Conservation (phyloP, 129 eudicot genomes). For the Artemisia argyi region DNA sequence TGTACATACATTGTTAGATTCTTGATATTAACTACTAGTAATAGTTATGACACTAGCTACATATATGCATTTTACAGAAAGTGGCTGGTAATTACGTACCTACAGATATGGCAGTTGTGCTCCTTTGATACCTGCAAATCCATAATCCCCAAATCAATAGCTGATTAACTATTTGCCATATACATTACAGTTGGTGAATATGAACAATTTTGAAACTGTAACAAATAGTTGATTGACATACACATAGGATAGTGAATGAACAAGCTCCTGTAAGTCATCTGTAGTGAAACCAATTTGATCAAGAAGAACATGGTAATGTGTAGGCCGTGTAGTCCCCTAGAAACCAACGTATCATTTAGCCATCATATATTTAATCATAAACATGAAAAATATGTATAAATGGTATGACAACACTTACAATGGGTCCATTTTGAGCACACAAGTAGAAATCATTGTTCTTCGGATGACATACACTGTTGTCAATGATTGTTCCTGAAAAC, state of each 20-base stretch:
- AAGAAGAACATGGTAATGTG: slow-evolving; percentile 76
- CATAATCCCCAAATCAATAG: neutral
- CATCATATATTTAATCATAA: no score
- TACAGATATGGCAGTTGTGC: slow-evolving; percentile 75
- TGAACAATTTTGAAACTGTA: neutral
- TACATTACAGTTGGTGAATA: neutral
- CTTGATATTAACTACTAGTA: neutral
- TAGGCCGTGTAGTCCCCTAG: slow-evolving; percentile 77
- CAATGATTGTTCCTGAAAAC: slow-evolving; percentile 62
- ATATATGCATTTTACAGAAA: neutral
- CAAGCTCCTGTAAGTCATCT: slow-evolving; percentile 80
- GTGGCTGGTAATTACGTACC: slow-evolving; percentile 22
- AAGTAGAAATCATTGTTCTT: slow-evolving; percentile 69
- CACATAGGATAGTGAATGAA: slow-evolving; percentile 76
- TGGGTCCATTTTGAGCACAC: slow-evolving; percentile 79
- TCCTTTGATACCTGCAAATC: slow-evolving; percentile 64
- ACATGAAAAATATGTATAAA: neutral
- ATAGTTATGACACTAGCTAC: neutral
- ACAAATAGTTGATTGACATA: slow-evolving; percentile 29
- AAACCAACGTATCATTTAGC: neutral
- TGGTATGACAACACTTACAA: slow-evolving; percentile 45
- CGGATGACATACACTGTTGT: slow-evolving; percentile 66
- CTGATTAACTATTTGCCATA: neutral
- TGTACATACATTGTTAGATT: neutral
- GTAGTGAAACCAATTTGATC: slow-evolving; percentile 70